Percentiles rank a stretch among this genome's conserved stretches.
Evolutionary conservation across 2,329 filamentous ascomycete species (phyloP).

Genomic region (Emergomyces orientalis): DNA sequence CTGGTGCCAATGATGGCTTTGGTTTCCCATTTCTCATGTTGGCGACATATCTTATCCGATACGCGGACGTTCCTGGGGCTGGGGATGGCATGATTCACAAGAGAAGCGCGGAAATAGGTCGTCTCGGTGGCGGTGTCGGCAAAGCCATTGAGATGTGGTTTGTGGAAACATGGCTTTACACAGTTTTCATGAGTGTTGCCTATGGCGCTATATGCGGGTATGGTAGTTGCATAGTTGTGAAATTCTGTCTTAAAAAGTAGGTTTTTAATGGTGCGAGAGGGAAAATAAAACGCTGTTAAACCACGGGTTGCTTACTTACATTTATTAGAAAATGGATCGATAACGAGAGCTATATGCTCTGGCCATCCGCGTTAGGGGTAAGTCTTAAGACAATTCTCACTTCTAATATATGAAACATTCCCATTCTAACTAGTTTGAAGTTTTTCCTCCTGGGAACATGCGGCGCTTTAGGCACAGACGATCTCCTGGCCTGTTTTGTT

Average conservation of each 20-base stretch:
- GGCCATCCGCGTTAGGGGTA: constrained; percentile 44
- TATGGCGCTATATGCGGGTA: constrained; percentile 48
- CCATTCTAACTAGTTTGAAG: constrained; percentile 20
- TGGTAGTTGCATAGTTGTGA: constrained; percentile 40
- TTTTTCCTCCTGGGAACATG: constrained; percentile 51
- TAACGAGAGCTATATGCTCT: constrained; percentile 45
- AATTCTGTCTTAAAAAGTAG: constrained; percentile 28
- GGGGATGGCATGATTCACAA: constrained; percentile 13
- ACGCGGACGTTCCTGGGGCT: constrained; percentile 35
- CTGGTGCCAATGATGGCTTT: constrained; percentile 54
- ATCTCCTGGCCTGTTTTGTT: constrained; percentile 52
- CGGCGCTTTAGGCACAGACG: constrained; percentile 50
- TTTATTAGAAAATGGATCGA: constrained; percentile 45
- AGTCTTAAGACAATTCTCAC: constrained; percentile 8
- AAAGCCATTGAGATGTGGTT: constrained; percentile 49
- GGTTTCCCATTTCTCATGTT: constrained; percentile 54
- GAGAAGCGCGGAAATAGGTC: constrained; percentile 36
- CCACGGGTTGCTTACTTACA: neutral
- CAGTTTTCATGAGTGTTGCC: constrained; percentile 44
- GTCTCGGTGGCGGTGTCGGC: constrained; percentile 44
- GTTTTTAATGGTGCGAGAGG: neutral
- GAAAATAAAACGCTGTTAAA: constrained; percentile 12
- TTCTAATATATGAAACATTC: neutral
- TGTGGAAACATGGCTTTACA: constrained; percentile 52
- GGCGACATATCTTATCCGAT: constrained; percentile 48